A percentile compares a stretch with the other conserved stretches of the same genome.
Evolutionary conservation across 2,329 filamentous ascomycete genomes (phyloP).

Genomic region (Cercospora berteroae): DNA sequence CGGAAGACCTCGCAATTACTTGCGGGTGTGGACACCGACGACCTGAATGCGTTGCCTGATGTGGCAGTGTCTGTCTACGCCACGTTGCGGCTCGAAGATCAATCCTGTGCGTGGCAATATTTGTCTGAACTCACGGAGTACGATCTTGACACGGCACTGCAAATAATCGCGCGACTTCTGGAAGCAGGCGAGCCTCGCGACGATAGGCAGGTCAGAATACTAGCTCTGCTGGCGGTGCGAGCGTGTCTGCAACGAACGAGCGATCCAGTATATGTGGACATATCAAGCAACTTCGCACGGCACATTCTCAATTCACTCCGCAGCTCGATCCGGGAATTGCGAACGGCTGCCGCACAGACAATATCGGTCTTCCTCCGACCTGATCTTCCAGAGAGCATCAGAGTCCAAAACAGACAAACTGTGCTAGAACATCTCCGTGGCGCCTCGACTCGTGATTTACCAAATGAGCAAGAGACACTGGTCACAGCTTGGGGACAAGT

Average conservation of each 20-base stretch:
- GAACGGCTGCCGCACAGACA: conserved; percentile 70
- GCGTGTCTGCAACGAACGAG: conserved; percentile 66
- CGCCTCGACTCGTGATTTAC: conserved; percentile 66
- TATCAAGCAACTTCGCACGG: conserved; percentile 63
- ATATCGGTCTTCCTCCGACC: conserved; percentile 60
- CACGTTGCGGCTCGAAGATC: conserved; percentile 22
- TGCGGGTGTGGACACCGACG: conserved; percentile 20
- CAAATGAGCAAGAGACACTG: conserved; percentile 74
- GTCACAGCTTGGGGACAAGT: conserved; percentile 85
- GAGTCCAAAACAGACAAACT: conserved; percentile 65
- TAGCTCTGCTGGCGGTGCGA: conserved; percentile 69
- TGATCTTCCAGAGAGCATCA: conserved; percentile 48
- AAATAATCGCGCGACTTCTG: conserved; percentile 31
- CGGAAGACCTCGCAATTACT: conserved; percentile 16
- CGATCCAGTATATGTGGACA: conserved; percentile 10
- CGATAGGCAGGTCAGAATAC: conserved; percentile 62
- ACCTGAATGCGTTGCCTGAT: conserved; percentile 23
- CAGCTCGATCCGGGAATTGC: conserved; percentile 80
- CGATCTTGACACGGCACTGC: conserved; percentile 14
- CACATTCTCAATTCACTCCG: conserved; percentile 79
- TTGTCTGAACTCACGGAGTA: conserved; percentile 25
- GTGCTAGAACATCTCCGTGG: conserved; percentile 69
- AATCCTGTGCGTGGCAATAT: conserved; percentile 29
- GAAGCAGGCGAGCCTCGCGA: conserved; percentile 44
- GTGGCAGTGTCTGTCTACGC: conserved; percentile 24